Evolutionary conservation across 495 filamentous ascomycete species (phyloP).

Genomic region (Talaromyces proteolyticus): DNA sequence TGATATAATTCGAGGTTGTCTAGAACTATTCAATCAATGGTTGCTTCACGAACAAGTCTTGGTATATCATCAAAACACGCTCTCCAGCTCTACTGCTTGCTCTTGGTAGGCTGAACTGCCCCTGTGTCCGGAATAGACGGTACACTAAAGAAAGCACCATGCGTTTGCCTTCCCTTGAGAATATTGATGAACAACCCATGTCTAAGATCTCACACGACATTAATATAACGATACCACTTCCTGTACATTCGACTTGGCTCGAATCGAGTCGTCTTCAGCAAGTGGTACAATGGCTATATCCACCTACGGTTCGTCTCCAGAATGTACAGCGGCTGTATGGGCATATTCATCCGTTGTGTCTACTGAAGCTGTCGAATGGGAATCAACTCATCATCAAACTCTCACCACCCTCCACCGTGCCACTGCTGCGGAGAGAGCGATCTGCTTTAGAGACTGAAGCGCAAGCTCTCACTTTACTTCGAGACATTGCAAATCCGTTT

Average conservation of each 20-base stretch:
- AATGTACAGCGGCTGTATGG: slow-evolving; percentile 36
- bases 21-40: no score
- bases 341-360: slow-evolving; percentile 48
- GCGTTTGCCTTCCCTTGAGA: slow-evolving; percentile 6
- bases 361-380: slow-evolving; percentile 49
- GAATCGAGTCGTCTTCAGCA: slow-evolving; percentile 24
- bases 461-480: slow-evolving; percentile 40
- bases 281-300: slow-evolving; percentile 33
- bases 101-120: no score
- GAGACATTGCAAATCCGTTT: slow-evolving; percentile 34
- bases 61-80: no score
- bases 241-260: background rate
- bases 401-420: slow-evolving; percentile 42
- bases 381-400: slow-evolving; percentile 46
- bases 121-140: background rate
- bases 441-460: slow-evolving; percentile 52
- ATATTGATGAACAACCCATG: background rate
- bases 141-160: background rate
- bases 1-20: no score
- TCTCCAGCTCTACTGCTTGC: no score
- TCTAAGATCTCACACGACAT: slow-evolving; percentile 3
- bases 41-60: no score
- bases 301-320: slow-evolving; percentile 32
- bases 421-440: slow-evolving; percentile 54
- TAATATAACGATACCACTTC: background rate